Evolutionary conservation across 2,329 filamentous ascomycete genomes (phyloP), one percentile per base, ranked within the genome.

Genomic region (Botrytis paeoniae): DNA sequence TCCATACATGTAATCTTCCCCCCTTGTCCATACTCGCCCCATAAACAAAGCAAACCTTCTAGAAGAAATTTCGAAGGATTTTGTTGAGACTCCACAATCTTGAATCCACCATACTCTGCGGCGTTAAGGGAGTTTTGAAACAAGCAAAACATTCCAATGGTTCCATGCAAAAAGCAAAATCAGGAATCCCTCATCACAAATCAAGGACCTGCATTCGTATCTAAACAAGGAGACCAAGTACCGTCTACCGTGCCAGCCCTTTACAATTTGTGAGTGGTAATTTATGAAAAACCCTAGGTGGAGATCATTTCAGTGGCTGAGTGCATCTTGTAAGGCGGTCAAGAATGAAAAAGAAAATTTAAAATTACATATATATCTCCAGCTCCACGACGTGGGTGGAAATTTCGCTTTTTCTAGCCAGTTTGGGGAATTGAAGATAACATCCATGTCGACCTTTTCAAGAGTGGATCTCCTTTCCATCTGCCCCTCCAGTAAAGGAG

Each of bases 21-120:
- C 25, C 45, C 64, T 12, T 66, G 64, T 39, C 35, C 45, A 54
- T 39, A n/a, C 12, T 66, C 63, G 39, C n/a, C 29, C 29, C 41
- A 20, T 29, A 68, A 18, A 48, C 37, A 57, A 29, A 57, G 25
- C 14, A 68, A 62, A 63, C 43, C 69, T 71, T 71, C 69, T 54
- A 71, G 69, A 71, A 71, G 69, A 63, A 71, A 71, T 22, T 64
- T 71, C n/a, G 69, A 71, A 64, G 69, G 69, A 54, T 39, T 71
- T 71, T 63, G 43, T 63, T 63, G 54, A 51, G 68, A 62, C 65
- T 57, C 65, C 65, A 57, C 65, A 14, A 20, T 61, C 51, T 57
- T 57, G 51, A 57, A 57, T 57, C 51, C 51, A 57, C 25, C n/a
- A 22, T 37, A 9, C 22, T 61, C 32, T 25, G 20, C 35, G 35